Conservation (phyloP, 2,329 filamentous ascomycete species). For the Colletotrichum abscissum region DNA sequence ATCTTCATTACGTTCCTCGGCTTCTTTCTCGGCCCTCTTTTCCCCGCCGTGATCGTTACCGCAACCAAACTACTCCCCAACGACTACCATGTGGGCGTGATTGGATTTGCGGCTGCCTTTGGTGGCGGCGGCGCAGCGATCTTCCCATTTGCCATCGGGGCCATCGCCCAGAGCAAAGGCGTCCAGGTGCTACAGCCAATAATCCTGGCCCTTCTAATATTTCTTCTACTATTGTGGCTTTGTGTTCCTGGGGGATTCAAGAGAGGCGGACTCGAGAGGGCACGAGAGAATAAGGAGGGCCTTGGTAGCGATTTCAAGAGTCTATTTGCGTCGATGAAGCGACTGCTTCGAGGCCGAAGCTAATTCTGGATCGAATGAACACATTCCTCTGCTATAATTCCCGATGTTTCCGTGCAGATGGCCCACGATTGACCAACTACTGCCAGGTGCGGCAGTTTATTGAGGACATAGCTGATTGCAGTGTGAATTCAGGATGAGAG, state of each 20-base stretch:
- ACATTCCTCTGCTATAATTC: background rate
- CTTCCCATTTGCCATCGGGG: conserved; percentile 75
- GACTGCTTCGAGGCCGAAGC: no score
- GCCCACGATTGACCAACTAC: no score
- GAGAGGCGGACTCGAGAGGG: conserved; percentile 53
- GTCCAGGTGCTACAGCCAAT: conserved; percentile 69
- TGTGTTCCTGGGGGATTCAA: conserved; percentile 53
- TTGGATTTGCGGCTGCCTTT: conserved; percentile 84
- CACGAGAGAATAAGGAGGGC: conserved; percentile 48
- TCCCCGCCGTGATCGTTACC: conserved; percentile 79
- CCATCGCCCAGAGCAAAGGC: conserved; percentile 69
- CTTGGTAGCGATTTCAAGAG: conserved; percentile 48
- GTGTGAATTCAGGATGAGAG: conserved; percentile 89
- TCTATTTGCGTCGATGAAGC: background rate
- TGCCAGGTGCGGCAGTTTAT: no score
- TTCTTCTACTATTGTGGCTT: conserved; percentile 58
- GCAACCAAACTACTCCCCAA: conserved; percentile 79
- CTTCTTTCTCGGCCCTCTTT: conserved; percentile 84
- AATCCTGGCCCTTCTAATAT: conserved; percentile 58
- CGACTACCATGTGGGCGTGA: conserved; percentile 80
- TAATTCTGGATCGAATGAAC: background rate
- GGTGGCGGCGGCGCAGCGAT: conserved; percentile 79
- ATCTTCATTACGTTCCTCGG: conserved; percentile 79
- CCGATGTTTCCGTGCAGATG: background rate
- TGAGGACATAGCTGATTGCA: conserved; percentile 63